Conservation (phyloP, 345 rosid genomes). For the Sisymbrium altissimum region DNA sequence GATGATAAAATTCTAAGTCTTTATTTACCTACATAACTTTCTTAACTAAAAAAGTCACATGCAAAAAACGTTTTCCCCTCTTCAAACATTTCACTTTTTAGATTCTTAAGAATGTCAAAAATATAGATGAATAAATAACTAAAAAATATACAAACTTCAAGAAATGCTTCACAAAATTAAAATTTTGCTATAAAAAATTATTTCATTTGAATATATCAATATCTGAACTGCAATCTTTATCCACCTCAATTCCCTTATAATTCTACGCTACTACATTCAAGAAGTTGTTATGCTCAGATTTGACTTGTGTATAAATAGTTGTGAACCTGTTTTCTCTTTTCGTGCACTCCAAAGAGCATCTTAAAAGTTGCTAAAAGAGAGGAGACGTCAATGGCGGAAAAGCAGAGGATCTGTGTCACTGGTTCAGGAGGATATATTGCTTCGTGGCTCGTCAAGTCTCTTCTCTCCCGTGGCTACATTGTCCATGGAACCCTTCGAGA, state of each 20-base stretch:
- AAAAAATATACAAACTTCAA: too few relatives aligned
- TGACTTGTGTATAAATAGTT: slow-evolving; percentile 15
- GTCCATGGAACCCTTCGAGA: slow-evolving; percentile 62
- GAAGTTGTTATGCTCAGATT: slow-evolving; percentile 18
- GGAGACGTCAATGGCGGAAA: slow-evolving; percentile 14
- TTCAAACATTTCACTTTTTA: background rate
- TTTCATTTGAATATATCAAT: background rate
- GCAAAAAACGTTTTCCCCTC: background rate
- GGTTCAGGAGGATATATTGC: slow-evolving; percentile 58
- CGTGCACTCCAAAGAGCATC: slow-evolving; percentile 16
- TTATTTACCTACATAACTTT: background rate
- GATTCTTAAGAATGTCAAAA: background rate
- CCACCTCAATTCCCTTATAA: slow-evolving; percentile 7
- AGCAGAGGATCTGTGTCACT: slow-evolving; percentile 48
- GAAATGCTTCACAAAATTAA: background rate
- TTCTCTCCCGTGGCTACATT: slow-evolving; percentile 48
- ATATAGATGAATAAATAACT: background rate
- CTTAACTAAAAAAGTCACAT: background rate
- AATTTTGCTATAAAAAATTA: too few relatives aligned
- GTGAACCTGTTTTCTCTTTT: background rate
- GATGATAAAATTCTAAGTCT: background rate
- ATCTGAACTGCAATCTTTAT: slow-evolving; percentile 28
- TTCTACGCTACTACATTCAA: slow-evolving; percentile 16
- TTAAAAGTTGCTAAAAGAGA: slow-evolving; percentile 9
- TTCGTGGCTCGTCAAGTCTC: slow-evolving; percentile 47